A percentile compares a stretch with the other conserved stretches of the same genome.
Evolutionary conservation across 169 alveolate species (phyloP).

Genomic region (Cardiosporidium cionae): DNA sequence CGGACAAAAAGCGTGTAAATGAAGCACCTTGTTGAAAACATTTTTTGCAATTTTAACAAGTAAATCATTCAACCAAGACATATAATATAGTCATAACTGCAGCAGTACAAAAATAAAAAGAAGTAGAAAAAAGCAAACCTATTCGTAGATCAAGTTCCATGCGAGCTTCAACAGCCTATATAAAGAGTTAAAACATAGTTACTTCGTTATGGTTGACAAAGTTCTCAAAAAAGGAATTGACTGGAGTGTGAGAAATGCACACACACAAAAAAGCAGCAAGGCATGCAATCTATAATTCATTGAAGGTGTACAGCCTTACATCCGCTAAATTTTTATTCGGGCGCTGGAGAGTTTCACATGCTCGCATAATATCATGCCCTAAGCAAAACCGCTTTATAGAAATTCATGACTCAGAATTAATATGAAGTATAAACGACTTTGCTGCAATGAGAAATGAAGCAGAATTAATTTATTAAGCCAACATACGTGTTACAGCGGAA

Average conservation of each 20-base stretch:
- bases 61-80: not conserved
- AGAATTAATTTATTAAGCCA: too few relatives aligned
- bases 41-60: too few relatives aligned
- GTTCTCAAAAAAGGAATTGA: too few relatives aligned
- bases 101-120: too few relatives aligned
- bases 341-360: not conserved
- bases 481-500: conserved; percentile 75
- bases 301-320: not conserved
- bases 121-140: conserved; percentile 59
- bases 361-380: not conserved
- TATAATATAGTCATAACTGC: not conserved
- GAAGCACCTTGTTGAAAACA: conserved; percentile 62
- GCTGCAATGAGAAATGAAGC: too few relatives aligned
- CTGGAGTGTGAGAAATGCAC: not conserved
- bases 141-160: conserved; percentile 86
- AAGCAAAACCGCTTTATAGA: too few relatives aligned
- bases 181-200: too few relatives aligned
- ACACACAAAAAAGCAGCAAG: not conserved
- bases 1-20: conserved; percentile 83
- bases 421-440: too few relatives aligned
- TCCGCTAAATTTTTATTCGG: not conserved
- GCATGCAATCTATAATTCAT: not conserved
- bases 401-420: too few relatives aligned
- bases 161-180: conserved; percentile 81
- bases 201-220: too few relatives aligned